Conservation (phyloP, 495 filamentous ascomycete genomes). For the Penicillium pancosmium region DNA sequence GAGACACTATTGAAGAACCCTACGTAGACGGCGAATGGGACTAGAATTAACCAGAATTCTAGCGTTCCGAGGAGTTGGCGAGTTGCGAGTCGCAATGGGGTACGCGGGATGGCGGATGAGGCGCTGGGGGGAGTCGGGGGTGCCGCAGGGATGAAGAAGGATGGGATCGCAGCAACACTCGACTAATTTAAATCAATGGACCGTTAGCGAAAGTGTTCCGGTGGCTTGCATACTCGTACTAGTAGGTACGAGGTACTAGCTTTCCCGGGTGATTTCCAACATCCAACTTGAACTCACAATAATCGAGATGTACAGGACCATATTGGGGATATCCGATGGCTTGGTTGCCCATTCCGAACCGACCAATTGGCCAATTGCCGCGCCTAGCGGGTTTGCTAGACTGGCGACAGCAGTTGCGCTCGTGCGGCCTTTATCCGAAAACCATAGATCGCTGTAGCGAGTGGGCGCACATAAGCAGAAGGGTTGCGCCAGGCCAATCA, state of each 20-base stretch:
- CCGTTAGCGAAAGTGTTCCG: not conserved
- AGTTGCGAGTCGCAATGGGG: constrained; percentile 54
- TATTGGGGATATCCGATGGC: constrained; percentile 67
- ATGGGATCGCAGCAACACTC: constrained; percentile 71
- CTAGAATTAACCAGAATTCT: constrained; percentile 75
- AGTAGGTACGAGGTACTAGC: no score
- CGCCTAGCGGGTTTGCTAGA: constrained; percentile 86
- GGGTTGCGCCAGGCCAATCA: constrained; percentile 86
- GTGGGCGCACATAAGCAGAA: constrained; percentile 91
- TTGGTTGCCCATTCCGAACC: constrained; percentile 72
- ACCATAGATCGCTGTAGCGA: constrained; percentile 93
- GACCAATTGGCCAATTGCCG: constrained; percentile 84
- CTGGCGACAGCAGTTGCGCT: constrained; percentile 85
- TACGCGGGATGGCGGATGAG: constrained; percentile 48
- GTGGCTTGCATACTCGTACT: no score
- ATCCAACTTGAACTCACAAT: constrained; percentile 58
- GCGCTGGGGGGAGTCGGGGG: constrained; percentile 76
- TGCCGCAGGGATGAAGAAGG: constrained; percentile 78
- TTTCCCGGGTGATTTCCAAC: no score
- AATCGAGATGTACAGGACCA: constrained; percentile 85
- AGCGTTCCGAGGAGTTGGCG: constrained; percentile 52
- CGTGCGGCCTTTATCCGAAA: constrained; percentile 79
- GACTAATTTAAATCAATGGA: constrained; percentile 47
- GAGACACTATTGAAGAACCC: constrained; percentile 92
- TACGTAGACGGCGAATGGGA: constrained; percentile 83